These are phyloP conservation scores for Hypoxylon rubiginosum DNA, from an alignment of 2,329 filamentous ascomycete species.

Conservation along the genomic window DNA sequence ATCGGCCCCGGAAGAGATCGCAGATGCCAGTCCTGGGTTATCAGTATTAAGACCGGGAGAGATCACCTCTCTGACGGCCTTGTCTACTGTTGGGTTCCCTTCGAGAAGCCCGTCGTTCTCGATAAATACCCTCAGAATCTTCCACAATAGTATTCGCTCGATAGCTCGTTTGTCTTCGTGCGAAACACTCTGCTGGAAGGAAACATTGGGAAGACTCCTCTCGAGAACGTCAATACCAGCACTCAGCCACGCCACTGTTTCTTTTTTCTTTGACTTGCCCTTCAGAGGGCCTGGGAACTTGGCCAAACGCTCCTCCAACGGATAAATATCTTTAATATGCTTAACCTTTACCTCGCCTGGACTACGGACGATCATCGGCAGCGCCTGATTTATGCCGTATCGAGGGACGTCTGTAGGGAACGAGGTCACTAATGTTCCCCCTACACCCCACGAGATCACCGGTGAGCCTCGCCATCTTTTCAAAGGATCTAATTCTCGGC, in stretches of 20 bases:
- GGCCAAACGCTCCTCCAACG: conserved; percentile 77
- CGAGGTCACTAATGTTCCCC: conserved; percentile 83
- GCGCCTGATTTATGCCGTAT: conserved; percentile 79
- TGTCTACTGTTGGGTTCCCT: conserved; percentile 77
- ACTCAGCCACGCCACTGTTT: conserved; percentile 83
- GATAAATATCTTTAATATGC: conserved; percentile 79
- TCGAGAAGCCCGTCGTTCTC: conserved; percentile 89
- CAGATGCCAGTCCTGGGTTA: conserved; percentile 43
- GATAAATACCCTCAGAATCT: conserved; percentile 82
- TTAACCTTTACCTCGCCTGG: conserved; percentile 86
- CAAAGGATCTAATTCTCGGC: conserved; percentile 79
- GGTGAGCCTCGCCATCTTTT: conserved; percentile 93
- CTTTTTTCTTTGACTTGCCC: conserved; percentile 95
- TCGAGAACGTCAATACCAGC: conserved; percentile 82
- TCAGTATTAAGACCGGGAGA: conserved; percentile 66
- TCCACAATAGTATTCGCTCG: conserved; percentile 89
- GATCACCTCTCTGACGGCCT: conserved; percentile 80
- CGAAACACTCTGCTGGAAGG: conserved; percentile 64
- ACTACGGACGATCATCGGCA: conserved; percentile 84
- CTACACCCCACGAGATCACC: conserved; percentile 88
- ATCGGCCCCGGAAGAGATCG: conserved; percentile 53
- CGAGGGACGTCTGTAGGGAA: conserved; percentile 92
- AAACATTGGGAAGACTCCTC: conserved; percentile 64
- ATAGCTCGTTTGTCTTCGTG: conserved; percentile 78
- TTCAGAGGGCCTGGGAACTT: conserved; percentile 93